Evolutionary conservation across 352 stramenopile species (phyloP), one percentile per base, ranked within the genome.

Genomic region (Pythium pectinolyticum): DNA sequence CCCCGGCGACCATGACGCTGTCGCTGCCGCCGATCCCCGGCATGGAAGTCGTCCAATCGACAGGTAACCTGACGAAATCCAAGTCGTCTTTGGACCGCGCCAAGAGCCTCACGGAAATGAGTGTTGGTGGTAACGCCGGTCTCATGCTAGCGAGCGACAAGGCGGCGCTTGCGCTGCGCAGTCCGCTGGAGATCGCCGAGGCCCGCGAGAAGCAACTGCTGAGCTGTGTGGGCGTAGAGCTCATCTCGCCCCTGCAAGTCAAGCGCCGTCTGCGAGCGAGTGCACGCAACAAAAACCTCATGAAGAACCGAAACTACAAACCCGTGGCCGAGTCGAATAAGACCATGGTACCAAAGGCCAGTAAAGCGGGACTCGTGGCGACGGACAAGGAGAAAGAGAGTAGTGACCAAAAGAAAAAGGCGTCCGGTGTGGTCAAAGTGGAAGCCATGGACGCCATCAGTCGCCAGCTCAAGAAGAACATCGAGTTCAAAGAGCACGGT

Each of bases 401-500:
- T 27, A 85, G 72, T 35, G 55, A 58, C 9, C 65, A 81, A 30
- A 74, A 80, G 52, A 74, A 73, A 51, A 91, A 91, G 56, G 80
- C 81, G 0, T 84, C 78, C 14, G 84, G 88, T 19, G 89, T 96
- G 3, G 87, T 96, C 19, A 93, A 95, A 58, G 82, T 97, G 40
- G 84, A 97, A 61, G 81, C 88, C 52, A 91, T 97, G 84, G 86
- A 95, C 37, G 71, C 78, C 1, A 96, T 97, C 65, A 97, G 89
- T 61, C 80, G 86, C 27, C 87, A 97, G 67, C 77, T 98, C 35
- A 78, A 81, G 49, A 97, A 97, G 70, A 97, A 97, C 57, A 88
- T 94, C 57, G 88, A 96, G 77, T 97, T 95, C 43, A 91, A 94
- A 49, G 86, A 96, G 63, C 89, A 96, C 62, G 92, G 91, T 0